Conservation (phyloP, 257 asterid genomes). For the Penstemon newberryi region DNA sequence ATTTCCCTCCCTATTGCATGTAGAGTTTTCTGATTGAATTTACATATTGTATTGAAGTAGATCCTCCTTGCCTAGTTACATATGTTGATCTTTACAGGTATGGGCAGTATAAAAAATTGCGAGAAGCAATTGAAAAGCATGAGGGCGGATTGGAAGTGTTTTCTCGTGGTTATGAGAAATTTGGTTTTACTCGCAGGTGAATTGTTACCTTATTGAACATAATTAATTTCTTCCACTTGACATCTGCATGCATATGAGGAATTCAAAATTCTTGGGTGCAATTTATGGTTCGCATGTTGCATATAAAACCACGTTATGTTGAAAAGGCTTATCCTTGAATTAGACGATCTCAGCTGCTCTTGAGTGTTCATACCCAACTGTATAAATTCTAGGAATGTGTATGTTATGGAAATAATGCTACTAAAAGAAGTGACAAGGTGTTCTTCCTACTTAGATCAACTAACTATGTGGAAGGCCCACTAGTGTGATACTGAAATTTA, state of each 20-base stretch:
- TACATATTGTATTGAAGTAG: not conserved
- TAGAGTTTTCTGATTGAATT: constrained; percentile 3
- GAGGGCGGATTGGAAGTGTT: constrained; percentile 93
- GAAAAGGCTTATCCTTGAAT: not conserved
- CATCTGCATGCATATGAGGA: constrained; percentile 19
- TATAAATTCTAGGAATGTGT: not conserved
- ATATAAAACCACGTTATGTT: not conserved
- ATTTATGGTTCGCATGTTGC: constrained; percentile 1
- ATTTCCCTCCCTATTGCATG: no score
- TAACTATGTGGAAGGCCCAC: constrained; percentile 12
- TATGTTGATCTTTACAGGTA: constrained; percentile 50
- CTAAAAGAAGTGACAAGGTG: constrained; percentile 14
- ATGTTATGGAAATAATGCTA: constrained; percentile 7
- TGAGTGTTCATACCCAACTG: constrained; percentile 1
- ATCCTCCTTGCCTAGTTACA: constrained; percentile 13
- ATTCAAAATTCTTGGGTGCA: constrained; percentile 3
- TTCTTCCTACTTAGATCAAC: constrained; percentile 15
- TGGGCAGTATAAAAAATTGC: constrained; percentile 71
- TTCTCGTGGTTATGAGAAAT: constrained; percentile 94
- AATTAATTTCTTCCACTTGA: constrained; percentile 23
- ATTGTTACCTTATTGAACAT: constrained; percentile 20
- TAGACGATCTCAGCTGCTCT: constrained; percentile 13
- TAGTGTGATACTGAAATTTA: constrained; percentile 13
- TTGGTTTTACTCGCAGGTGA: constrained; percentile 94
- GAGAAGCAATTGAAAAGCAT: constrained; percentile 76